phyloP scores from a whole-genome alignment of 78 protist genomes.

The Emiliania huxleyi region DNA sequence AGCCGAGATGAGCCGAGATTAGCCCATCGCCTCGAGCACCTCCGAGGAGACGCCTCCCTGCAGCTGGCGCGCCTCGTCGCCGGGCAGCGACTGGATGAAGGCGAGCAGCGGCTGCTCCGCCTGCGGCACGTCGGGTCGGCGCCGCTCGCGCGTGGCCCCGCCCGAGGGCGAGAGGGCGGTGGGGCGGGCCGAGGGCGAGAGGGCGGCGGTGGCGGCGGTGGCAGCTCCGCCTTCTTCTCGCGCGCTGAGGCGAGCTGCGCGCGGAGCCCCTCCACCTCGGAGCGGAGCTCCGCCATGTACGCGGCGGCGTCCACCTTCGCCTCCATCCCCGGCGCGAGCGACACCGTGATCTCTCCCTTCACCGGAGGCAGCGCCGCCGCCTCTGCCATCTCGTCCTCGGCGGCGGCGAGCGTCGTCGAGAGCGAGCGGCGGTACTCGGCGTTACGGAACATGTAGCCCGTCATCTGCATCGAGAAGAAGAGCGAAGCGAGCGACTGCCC shows the following conservation, averaged over 20 bases:
- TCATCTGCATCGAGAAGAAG: slow-evolving; percentile 3
- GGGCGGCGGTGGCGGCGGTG: no score
- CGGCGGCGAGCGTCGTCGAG: background rate
- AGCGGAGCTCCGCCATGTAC: background rate
- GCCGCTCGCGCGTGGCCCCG: no score
- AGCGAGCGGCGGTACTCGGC: background rate
- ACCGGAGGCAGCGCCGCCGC: background rate
- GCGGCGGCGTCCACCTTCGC: background rate
- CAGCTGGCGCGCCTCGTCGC: no score
- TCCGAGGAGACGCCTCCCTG: background rate
- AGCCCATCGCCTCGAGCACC: background rate
- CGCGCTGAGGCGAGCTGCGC: no score
- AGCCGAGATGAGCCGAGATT: no score
- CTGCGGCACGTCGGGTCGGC: no score
- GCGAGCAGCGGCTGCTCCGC: no score
- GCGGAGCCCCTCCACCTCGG: no score
- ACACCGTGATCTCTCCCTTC: background rate
- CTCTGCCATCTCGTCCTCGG: background rate
- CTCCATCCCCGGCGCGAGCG: background rate
- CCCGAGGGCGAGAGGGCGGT: no score
- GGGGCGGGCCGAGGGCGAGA: no score
- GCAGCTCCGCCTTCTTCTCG: no score
- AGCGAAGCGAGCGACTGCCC: background rate
- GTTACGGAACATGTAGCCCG: background rate
- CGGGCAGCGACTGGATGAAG: no score